phyloP scores from a whole-genome alignment of 345 rosid genomes.

The Euphorbia pulcherrima region DNA sequence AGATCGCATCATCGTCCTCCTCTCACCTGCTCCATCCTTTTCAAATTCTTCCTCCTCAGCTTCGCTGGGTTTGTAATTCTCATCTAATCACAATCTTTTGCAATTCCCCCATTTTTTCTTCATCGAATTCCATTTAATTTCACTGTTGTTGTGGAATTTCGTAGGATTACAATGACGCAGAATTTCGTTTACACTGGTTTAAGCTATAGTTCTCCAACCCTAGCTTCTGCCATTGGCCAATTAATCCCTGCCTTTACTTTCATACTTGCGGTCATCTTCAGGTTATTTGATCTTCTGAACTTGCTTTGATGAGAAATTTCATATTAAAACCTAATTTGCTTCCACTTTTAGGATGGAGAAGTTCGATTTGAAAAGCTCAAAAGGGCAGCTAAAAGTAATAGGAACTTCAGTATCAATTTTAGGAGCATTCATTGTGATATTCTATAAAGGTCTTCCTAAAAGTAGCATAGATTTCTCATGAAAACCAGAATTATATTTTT shows the following conservation, averaged over 20 bases:
- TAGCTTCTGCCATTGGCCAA: conserved; percentile 46
- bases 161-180: conserved; percentile 50
- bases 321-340: neutral
- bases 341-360: conserved; percentile 47
- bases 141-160: neutral
- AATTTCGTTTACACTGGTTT: conserved; percentile 45
- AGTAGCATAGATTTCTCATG: conserved; percentile 6
- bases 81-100: no score
- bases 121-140: neutral
- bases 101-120: conserved; percentile 1
- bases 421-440: conserved; percentile 43
- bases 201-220: conserved; percentile 53
- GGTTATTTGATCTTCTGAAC: conserved; percentile 35
- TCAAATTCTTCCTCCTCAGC: conserved; percentile 43
- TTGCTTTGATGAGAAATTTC: neutral
- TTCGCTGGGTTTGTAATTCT: conserved; percentile 36
- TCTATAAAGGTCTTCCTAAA: conserved; percentile 45
- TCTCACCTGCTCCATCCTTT: conserved; percentile 36
- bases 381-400: conserved; percentile 40
- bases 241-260: conserved; percentile 54
- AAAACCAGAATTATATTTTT: conserved; percentile 11
- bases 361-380: conserved; percentile 36
- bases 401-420: conserved; percentile 40
- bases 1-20: conserved; percentile 41
- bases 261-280: conserved; percentile 53